phyloP scores from a whole-genome alignment of 2,329 filamentous ascomycete genomes.

The Xylaria sp. region DNA sequence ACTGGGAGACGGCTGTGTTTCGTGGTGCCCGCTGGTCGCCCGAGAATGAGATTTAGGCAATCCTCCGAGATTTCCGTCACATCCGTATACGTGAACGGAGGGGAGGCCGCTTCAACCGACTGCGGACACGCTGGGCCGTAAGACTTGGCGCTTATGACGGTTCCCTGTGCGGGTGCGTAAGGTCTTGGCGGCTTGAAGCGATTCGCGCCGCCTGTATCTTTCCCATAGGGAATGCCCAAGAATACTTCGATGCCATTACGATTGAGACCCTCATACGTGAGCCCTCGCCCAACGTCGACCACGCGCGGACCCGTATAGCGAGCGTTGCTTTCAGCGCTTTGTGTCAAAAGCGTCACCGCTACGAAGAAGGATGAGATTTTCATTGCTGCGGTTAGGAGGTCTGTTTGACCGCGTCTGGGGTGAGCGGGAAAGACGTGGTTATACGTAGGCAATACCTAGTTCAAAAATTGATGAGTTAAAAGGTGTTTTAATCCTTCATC shows the following conservation, averaged over 20 bases:
- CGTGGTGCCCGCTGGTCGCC: conserved; percentile 47
- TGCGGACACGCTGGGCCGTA: conserved; percentile 59
- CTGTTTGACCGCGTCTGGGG: neutral
- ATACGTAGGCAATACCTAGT: neutral
- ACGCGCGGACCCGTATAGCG: conserved; percentile 20
- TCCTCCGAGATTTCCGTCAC: conserved; percentile 54
- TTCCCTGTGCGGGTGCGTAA: conserved; percentile 48
- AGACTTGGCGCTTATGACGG: conserved; percentile 52
- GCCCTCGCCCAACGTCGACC: conserved; percentile 33
- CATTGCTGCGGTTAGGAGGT: neutral
- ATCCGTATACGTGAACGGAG: conserved; percentile 50
- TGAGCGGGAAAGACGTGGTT: neutral
- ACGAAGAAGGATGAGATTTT: neutral
- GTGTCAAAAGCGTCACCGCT: neutral
- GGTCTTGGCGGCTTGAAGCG: conserved; percentile 58
- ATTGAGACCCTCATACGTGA: conserved; percentile 56
- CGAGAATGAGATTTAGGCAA: conserved; percentile 52
- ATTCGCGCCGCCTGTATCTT: conserved; percentile 57
- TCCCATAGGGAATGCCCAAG: conserved; percentile 58
- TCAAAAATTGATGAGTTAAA: neutral
- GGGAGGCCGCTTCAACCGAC: conserved; percentile 45
- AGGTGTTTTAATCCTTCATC: neutral
- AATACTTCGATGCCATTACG: conserved; percentile 60
- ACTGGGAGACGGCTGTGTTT: conserved; percentile 49
- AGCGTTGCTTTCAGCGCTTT: neutral